These are phyloP conservation scores for Corinectria fuckeliana DNA, from an alignment of 2,329 filamentous ascomycete species.

Conservation along the genomic window DNA sequence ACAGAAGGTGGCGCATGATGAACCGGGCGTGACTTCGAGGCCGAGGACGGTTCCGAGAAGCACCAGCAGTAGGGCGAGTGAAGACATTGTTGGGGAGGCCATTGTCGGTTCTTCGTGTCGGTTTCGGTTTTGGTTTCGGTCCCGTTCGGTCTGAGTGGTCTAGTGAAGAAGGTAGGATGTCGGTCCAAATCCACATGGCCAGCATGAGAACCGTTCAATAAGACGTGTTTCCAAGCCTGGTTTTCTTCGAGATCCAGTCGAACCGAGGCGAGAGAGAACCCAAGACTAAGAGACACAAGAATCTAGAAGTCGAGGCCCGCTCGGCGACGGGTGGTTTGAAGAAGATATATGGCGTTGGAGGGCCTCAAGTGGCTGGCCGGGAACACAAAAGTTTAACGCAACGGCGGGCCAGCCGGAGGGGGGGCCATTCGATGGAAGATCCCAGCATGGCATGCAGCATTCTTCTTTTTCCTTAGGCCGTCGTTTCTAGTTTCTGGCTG, in stretches of 20 bases:
- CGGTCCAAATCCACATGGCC: constrained; percentile 14
- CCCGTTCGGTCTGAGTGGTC: neutral
- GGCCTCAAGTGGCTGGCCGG: neutral
- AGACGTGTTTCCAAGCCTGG: neutral
- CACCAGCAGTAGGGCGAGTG: neutral
- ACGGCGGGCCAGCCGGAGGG: neutral
- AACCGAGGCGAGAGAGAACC: neutral
- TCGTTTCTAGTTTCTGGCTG: neutral
- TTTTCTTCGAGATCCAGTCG: constrained; percentile 5
- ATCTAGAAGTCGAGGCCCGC: neutral
- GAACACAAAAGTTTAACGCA: neutral
- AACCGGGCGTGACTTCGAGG: constrained; percentile 58
- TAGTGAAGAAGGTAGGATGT: neutral
- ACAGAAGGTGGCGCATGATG: constrained; percentile 57
- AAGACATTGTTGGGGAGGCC: constrained; percentile 1
- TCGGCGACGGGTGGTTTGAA: constrained; percentile 5
- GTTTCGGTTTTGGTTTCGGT: neutral
- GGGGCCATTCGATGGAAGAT: neutral
- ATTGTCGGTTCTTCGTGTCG: neutral
- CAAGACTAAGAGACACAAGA: neutral
- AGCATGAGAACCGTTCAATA: constrained; percentile 8
- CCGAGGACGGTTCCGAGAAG: constrained; percentile 29
- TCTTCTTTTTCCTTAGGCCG: neutral
- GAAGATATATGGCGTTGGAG: constrained; percentile 16
- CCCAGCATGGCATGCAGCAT: constrained; percentile 6